Evolutionary conservation across 495 filamentous ascomycete species (phyloP).

Genomic region (Penicillium goetzii): DNA sequence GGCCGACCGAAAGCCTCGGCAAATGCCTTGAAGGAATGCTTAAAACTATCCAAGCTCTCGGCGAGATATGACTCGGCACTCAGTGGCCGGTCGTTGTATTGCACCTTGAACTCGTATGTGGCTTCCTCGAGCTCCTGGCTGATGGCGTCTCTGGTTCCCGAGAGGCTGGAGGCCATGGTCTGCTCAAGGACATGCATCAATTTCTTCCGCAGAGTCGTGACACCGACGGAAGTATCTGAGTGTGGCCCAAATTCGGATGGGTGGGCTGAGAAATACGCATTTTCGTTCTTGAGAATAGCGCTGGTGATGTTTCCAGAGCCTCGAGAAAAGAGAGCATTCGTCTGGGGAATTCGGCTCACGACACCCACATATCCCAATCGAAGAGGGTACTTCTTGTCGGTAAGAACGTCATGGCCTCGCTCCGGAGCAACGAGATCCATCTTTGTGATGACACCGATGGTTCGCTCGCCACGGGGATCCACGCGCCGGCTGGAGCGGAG

Average conservation of each 20-base stretch:
- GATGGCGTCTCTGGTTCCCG: constrained; percentile 86
- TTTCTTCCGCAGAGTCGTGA: constrained; percentile 85
- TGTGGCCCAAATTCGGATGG: constrained; percentile 77
- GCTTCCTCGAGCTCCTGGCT: constrained; percentile 95
- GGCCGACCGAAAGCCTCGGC: constrained; percentile 85
- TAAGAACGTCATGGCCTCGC: constrained; percentile 75
- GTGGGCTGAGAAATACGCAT: constrained; percentile 83
- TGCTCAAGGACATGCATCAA: constrained; percentile 97
- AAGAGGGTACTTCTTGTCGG: constrained; percentile 90
- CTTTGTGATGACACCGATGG: constrained; percentile 97
- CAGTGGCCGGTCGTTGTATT: constrained; percentile 95
- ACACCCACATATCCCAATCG: constrained; percentile 97
- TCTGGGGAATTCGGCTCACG: constrained; percentile 76
- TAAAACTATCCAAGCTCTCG: constrained; percentile 92
- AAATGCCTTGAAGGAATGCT: constrained; percentile 95
- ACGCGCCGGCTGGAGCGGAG: constrained; percentile 87
- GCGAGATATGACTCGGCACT: constrained; percentile 96
- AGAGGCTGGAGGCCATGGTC: constrained; percentile 90
- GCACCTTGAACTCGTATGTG: constrained; percentile 98
- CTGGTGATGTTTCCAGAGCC: constrained; percentile 80
- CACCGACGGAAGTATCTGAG: constrained; percentile 74
- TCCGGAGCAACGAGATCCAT: constrained; percentile 94
- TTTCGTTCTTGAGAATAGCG: constrained; percentile 86
- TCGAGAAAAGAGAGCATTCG: constrained; percentile 80
- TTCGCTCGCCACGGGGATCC: constrained; percentile 92